A percentile compares a stretch with the other conserved stretches of the same genome.
These are phyloP conservation scores for Dactylonectria estremocensis DNA, from an alignment of 2,329 filamentous ascomycete genomes.

Conservation along the genomic window DNA sequence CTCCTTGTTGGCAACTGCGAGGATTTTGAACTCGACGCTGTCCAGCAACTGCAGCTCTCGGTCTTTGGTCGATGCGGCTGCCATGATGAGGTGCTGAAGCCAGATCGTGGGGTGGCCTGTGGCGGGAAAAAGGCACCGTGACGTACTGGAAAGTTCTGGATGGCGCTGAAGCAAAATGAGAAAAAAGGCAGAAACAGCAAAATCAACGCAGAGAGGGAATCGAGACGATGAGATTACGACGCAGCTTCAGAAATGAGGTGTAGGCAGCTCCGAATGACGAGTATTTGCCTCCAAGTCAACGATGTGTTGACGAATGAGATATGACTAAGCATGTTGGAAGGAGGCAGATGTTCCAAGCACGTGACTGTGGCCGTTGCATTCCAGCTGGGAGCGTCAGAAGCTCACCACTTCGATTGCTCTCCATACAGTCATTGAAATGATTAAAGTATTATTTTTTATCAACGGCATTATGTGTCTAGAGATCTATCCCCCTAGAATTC, in stretches of 20 bases:
- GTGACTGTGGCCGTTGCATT: conserved; percentile 12
- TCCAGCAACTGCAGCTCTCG: conserved; percentile 87
- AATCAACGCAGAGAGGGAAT: conserved; percentile 5
- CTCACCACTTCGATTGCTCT: neutral
- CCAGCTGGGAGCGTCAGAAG: neutral
- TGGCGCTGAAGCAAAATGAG: conserved; percentile 10
- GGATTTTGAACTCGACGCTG: conserved; percentile 87
- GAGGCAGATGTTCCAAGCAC: conserved; percentile 14
- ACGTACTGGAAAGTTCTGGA: neutral
- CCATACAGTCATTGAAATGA: neutral
- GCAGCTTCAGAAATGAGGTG: conserved; percentile 16
- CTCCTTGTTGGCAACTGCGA: conserved; percentile 85
- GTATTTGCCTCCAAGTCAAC: conserved; percentile 41
- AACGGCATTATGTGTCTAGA: neutral
- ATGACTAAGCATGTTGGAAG: conserved; percentile 44
- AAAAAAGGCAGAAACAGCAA: conserved; percentile 11
- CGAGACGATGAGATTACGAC: conserved; percentile 12
- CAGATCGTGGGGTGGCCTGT: conserved; percentile 8
- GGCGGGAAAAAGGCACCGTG: conserved; percentile 16
- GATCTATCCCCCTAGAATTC: neutral
- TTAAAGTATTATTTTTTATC: neutral
- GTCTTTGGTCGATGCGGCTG: conserved; percentile 66
- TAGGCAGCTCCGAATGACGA: conserved; percentile 47
- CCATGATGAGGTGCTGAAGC: conserved; percentile 50
- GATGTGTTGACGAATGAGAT: conserved; percentile 37